Evolutionary conservation across 768 basidiomycete genomes (phyloP).

Genomic region (Mycena belliarum): DNA sequence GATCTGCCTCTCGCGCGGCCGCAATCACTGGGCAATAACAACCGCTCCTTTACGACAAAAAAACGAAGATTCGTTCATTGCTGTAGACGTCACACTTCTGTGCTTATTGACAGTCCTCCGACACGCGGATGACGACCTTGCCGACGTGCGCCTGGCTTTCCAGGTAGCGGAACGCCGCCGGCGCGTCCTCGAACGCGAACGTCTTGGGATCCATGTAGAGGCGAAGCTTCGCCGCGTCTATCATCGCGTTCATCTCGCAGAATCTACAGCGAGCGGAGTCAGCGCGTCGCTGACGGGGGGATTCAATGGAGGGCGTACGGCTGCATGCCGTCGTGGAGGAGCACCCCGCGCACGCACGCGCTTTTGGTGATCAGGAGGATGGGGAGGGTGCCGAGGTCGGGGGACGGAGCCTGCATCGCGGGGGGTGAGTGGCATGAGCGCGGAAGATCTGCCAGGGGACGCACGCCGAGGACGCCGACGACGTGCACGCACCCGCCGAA

Average conservation of each 20-base stretch:
- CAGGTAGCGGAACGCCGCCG: constrained; percentile 46
- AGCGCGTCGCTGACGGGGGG: background rate
- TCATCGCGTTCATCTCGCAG: constrained; percentile 41
- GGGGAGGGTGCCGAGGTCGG: constrained; percentile 27
- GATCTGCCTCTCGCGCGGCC: too few relatives aligned
- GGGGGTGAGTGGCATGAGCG: background rate
- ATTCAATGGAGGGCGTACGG: too few relatives aligned
- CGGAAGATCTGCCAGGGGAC: background rate
- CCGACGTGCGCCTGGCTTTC: constrained; percentile 48
- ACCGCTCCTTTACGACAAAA: too few relatives aligned
- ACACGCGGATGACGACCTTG: constrained; percentile 46
- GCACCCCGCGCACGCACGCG: constrained; percentile 38
- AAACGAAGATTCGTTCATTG: too few relatives aligned
- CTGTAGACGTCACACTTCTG: too few relatives aligned
- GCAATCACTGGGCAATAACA: too few relatives aligned
- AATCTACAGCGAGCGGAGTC: constrained; percentile 29
- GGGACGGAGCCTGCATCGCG: constrained; percentile 19
- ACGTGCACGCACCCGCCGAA: constrained; percentile 33
- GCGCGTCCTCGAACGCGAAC: constrained; percentile 45
- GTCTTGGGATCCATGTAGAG: constrained; percentile 48
- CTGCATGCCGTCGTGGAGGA: constrained; percentile 44
- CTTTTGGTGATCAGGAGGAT: constrained; percentile 28
- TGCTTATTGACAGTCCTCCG: background rate
- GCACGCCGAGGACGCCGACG: constrained; percentile 38
- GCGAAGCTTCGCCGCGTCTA: constrained; percentile 34